Percentiles rank a stretch among this genome's conserved stretches.
Conservation (phyloP, 371 early-diverging fungal species). For the Mucor sp. region DNA sequence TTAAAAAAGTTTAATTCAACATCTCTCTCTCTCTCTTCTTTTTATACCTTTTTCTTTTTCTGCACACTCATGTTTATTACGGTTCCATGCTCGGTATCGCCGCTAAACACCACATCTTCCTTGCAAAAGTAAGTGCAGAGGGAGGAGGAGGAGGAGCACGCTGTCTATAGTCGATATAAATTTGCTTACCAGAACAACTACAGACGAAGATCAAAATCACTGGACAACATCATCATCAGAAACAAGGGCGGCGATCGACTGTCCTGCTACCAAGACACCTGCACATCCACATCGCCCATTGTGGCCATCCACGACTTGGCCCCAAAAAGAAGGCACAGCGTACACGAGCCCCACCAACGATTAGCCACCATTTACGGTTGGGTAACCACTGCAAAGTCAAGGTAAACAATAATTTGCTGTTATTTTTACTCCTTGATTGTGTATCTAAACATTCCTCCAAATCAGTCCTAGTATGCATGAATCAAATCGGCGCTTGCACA, state of each 20-base stretch:
- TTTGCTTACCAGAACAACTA: background rate
- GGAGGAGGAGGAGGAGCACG: no score
- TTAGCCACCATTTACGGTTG: constrained; percentile 63
- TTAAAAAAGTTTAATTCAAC: background rate
- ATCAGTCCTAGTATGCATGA: constrained; percentile 5
- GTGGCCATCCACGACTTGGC: constrained; percentile 12
- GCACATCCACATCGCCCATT: constrained; percentile 22
- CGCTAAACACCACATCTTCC: background rate
- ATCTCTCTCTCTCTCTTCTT: background rate
- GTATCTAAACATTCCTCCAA: constrained; percentile 5
- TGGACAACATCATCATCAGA: constrained; percentile 31
- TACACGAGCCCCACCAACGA: constrained; percentile 49
- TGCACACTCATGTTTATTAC: background rate
- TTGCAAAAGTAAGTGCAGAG: constrained; percentile 2
- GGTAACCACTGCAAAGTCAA: constrained; percentile 34
- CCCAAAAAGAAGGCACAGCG: constrained; percentile 51
- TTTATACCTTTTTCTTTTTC: background rate
- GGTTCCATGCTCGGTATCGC: constrained; percentile 1
- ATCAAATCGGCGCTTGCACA: constrained; percentile 11
- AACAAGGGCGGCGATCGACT: constrained; percentile 5
- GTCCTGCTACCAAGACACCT: constrained; percentile 6
- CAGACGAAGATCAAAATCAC: constrained; percentile 43
- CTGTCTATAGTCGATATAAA: background rate
- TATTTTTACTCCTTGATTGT: background rate
- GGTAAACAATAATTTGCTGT: background rate